phyloP scores from a whole-genome alignment of 345 rosid species.

The Lepidium aucheri region DNA sequence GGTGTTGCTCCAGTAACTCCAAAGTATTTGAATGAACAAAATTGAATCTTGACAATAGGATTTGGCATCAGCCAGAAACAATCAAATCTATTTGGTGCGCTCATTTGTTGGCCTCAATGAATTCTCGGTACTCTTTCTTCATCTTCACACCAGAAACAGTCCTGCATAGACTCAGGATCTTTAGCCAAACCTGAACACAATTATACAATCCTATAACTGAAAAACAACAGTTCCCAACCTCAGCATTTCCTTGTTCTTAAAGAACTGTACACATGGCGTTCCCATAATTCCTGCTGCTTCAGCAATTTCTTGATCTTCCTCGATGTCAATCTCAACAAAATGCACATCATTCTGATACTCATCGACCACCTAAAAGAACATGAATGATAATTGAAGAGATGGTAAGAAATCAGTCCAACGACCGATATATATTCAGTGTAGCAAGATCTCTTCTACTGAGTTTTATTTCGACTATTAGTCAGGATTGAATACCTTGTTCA shows the following conservation, averaged over 20 bases:
- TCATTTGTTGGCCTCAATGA: slow-evolving; percentile 80
- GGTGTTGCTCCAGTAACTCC: slow-evolving; percentile 22
- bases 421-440: no score
- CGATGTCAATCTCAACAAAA: slow-evolving; percentile 89
- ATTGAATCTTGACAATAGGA: slow-evolving; percentile 13
- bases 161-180: slow-evolving; percentile 35
- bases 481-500: slow-evolving; percentile 57
- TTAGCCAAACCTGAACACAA: slow-evolving; percentile 5
- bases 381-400: neutral
- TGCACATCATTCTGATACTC: slow-evolving; percentile 80
- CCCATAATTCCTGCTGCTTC: slow-evolving; percentile 99
- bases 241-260: slow-evolving; percentile 88
- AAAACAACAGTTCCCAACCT: slow-evolving; percentile 32
- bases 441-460: neutral
- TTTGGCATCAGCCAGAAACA: slow-evolving; percentile 23
- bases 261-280: slow-evolving; percentile 92
- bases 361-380: slow-evolving; percentile 66
- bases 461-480: neutral
- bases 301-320: slow-evolving; percentile 92
- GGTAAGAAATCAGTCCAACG: neutral
- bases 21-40: slow-evolving; percentile 27
- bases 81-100: slow-evolving; percentile 14
- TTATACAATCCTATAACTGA: neutral
- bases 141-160: slow-evolving; percentile 78
- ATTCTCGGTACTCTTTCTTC: slow-evolving; percentile 93